These are phyloP conservation scores for Fraxinus xanthoxyloides DNA, from an alignment of 305 asterid genomes.

Conservation along the genomic window DNA sequence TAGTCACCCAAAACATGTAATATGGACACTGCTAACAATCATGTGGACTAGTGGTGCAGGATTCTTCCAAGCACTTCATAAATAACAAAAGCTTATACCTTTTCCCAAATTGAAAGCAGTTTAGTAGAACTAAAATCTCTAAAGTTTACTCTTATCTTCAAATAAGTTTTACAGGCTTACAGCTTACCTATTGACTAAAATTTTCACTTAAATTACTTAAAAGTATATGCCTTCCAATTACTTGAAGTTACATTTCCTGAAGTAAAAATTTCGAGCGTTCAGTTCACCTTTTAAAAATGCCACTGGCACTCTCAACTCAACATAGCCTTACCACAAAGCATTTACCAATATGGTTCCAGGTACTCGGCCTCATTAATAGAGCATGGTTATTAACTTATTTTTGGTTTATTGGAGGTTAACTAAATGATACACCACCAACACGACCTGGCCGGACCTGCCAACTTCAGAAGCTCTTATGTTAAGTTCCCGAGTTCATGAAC, in stretches of 20 bases:
- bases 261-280: neutral
- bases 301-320: neutral
- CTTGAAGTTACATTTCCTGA: neutral
- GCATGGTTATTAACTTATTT: neutral
- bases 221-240: neutral
- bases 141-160: neutral
- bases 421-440: neutral
- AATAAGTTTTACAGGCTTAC: neutral
- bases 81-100: neutral
- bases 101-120: neutral
- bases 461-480: neutral
- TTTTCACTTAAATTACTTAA: neutral
- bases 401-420: neutral
- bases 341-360: neutral
- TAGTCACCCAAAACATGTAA: neutral
- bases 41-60: neutral
- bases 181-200: neutral
- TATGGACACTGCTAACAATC: neutral
- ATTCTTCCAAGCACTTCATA: neutral
- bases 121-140: neutral
- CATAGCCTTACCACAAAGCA: neutral
- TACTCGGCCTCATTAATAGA: neutral
- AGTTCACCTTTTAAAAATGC: neutral
- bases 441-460: neutral
- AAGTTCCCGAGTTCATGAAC: neutral